These are phyloP conservation scores for Fomitopsis schrenkii DNA, from an alignment of 1,284 basidiomycete species.

Conservation along the genomic window DNA sequence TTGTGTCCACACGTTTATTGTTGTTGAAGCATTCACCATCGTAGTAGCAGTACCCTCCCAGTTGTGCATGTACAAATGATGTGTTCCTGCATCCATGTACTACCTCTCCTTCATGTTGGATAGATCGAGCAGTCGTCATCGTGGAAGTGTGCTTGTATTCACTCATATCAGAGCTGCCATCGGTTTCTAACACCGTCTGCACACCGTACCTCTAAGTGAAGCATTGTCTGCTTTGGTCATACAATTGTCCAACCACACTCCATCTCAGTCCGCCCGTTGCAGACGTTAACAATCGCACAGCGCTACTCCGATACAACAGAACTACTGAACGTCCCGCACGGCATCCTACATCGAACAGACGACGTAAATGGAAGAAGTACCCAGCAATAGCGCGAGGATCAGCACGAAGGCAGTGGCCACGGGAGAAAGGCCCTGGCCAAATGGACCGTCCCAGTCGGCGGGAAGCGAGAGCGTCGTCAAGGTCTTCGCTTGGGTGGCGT, in stretches of 20 bases:
- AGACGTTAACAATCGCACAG: background rate
- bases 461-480: conserved; percentile 42
- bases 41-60: conserved; percentile 13
- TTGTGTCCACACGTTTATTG: conserved; percentile 10
- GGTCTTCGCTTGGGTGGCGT: conserved; percentile 33
- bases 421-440: conserved; percentile 38
- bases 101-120: background rate
- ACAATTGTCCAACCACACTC: too few relatives aligned
- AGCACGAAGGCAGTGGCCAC: conserved; percentile 42
- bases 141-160: background rate
- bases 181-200: too few relatives aligned
- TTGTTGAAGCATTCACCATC: conserved; percentile 4
- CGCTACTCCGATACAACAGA: background rate
- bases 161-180: background rate
- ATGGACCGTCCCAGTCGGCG: conserved; percentile 55
- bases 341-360: conserved; percentile 43
- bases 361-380: conserved; percentile 40
- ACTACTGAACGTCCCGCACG: background rate
- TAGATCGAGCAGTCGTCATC: conserved; percentile 7
- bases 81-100: conserved; percentile 9
- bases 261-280: too few relatives aligned
- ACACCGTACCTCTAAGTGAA: too few relatives aligned
- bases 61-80: conserved; percentile 11
- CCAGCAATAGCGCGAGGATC: conserved; percentile 42
- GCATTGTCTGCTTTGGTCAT: too few relatives aligned